Conservation (phyloP, 106 monocot genomes). For the Gastrodia elata region DNA sequence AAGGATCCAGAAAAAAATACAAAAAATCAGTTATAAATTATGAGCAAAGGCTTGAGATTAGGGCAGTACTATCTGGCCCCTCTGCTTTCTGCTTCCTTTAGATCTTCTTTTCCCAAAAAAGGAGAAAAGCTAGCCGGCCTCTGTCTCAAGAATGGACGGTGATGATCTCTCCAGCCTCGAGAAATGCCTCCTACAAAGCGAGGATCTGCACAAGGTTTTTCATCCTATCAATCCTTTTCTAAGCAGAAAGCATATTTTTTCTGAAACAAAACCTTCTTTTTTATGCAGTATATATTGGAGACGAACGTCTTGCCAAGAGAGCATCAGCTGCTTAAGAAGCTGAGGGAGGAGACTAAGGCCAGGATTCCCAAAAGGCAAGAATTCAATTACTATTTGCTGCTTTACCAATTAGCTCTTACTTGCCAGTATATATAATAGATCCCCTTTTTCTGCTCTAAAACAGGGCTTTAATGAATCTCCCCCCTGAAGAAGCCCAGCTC, state of each 20-base stretch:
- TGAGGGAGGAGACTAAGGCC: conserved; percentile 16
- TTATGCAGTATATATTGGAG: conserved; percentile 13
- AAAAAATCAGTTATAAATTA: too few species aligned
- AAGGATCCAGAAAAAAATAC: too few species aligned
- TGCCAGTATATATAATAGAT: too few species aligned
- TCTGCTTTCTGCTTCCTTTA: too few species aligned
- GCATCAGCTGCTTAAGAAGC: conserved; percentile 17
- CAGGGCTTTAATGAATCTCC: not conserved
- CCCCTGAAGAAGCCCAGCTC: conserved; percentile 30
- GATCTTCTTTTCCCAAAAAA: too few species aligned
- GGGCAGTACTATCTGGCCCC: too few species aligned
- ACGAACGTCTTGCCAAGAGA: conserved; percentile 19
- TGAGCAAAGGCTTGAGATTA: too few species aligned
- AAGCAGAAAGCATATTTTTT: too few species aligned
- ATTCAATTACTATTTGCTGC: not conserved
- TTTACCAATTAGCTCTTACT: too few species aligned
- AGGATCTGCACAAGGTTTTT: conserved; percentile 17
- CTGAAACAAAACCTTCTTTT: too few species aligned
- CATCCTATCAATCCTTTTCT: not conserved
- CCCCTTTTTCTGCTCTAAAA: not conserved
- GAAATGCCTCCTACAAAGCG: conserved; percentile 8
- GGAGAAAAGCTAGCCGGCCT: not conserved
- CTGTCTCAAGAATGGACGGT: not conserved
- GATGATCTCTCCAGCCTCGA: not conserved
- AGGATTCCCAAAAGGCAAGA: conserved; percentile 11